These are phyloP conservation scores for Phoma sp. DNA, from an alignment of 2,329 filamentous ascomycete species.

Conservation along the genomic window DNA sequence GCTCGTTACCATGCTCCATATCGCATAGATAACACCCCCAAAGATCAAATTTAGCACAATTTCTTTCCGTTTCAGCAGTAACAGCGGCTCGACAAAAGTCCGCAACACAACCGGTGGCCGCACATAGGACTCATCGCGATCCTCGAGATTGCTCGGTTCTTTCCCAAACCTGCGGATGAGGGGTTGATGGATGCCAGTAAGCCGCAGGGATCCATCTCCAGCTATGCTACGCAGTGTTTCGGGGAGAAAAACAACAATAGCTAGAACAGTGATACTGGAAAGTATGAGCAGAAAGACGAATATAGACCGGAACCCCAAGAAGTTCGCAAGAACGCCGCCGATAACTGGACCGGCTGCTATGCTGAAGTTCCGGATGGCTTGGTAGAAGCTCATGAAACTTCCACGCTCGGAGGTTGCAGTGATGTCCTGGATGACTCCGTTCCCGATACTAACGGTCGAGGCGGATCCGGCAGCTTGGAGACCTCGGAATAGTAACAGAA, in stretches of 20 bases:
- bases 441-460: constrained; percentile 57
- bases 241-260: constrained; percentile 49
- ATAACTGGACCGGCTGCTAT: constrained; percentile 38
- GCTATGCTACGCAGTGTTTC: constrained; percentile 47
- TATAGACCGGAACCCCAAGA: constrained; percentile 50
- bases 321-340: constrained; percentile 38
- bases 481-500: constrained; percentile 56
- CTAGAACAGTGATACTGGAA: constrained; percentile 46
- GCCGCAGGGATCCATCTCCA: constrained; percentile 39
- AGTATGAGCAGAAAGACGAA: constrained; percentile 64
- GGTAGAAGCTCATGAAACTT: constrained; percentile 51
- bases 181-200: constrained; percentile 52
- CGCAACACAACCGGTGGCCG: background rate
- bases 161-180: constrained; percentile 37
- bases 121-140: background rate
- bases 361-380: constrained; percentile 50
- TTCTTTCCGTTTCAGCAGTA: background rate
- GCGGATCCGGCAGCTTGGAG: constrained; percentile 60
- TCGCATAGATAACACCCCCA: constrained; percentile 55
- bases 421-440: constrained; percentile 54
- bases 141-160: background rate
- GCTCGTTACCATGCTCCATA: constrained; percentile 60
- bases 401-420: constrained; percentile 48
- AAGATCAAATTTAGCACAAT: constrained; percentile 55
- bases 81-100: background rate